Evolutionary conservation across 768 basidiomycete species (phyloP).

Genomic region (Boletus rubescentipes): DNA sequence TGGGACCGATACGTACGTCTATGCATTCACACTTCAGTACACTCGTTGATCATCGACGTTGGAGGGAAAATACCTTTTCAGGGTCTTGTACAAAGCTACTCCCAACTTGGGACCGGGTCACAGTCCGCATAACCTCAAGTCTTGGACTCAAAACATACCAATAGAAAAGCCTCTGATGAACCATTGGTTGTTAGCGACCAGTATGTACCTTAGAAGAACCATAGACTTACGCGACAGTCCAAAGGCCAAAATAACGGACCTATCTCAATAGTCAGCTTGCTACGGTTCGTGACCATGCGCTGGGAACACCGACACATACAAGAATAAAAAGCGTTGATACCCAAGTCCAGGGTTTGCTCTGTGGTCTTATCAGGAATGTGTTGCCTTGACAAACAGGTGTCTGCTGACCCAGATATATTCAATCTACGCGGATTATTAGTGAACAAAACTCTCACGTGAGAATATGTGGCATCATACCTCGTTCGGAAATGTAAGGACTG

Average conservation of each 20-base stretch:
- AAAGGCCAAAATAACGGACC: slow-evolving; percentile 4
- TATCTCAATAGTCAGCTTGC: not conserved
- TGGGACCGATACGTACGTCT: slow-evolving; percentile 3
- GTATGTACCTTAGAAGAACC: no score
- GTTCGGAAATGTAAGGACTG: no score
- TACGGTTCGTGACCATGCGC: not conserved
- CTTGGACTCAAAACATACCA: not conserved
- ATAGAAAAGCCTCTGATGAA: not conserved
- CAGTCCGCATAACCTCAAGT: no score
- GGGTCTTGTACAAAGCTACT: not conserved
- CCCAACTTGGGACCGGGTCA: not conserved
- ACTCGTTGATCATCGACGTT: not conserved
- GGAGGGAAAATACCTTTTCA: not conserved
- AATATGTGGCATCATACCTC: no score
- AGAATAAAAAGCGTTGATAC: slow-evolving; percentile 3
- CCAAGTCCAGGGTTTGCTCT: slow-evolving; percentile 2
- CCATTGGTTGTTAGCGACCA: not conserved
- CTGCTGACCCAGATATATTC: no score
- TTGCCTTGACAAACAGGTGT: no score
- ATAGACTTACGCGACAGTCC: not conserved
- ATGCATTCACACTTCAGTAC: not conserved
- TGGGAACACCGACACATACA: not conserved
- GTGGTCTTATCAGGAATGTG: no score
- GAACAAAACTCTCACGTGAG: no score
- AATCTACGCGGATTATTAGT: no score